Percentiles rank a stretch among this genome's conserved stretches.
Conservation (phyloP, 2,329 filamentous ascomycete genomes). For the Neoscytalidium dimidiatum region DNA sequence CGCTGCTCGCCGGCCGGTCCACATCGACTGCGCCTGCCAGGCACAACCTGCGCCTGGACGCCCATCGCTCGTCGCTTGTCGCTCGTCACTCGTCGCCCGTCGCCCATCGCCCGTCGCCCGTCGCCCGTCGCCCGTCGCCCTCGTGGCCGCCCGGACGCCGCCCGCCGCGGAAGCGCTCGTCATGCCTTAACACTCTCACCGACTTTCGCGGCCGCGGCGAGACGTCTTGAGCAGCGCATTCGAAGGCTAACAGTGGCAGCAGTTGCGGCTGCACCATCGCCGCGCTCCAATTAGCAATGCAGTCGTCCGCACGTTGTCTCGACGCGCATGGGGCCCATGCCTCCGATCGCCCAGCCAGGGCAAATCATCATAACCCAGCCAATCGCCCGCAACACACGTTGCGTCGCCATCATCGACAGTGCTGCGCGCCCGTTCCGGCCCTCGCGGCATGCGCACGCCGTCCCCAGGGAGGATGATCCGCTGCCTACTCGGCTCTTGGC, state of each 20-base stretch:
- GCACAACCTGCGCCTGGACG: too few species aligned
- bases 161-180: not conserved
- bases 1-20: too few species aligned
- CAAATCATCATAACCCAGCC: not conserved
- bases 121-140: not conserved
- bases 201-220: not conserved
- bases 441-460: not conserved
- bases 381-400: not conserved
- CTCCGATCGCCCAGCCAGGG: not conserved
- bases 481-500: not conserved
- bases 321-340: slow-evolving; percentile 2
- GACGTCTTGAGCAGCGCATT: not conserved
- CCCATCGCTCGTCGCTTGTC: too few species aligned
- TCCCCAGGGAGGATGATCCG: not conserved
- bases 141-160: not conserved
- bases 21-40: not conserved
- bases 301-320: not conserved
- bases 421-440: not conserved
- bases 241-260: not conserved
- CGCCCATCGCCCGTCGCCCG: not conserved
- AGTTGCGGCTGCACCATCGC: not conserved
- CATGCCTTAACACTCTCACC: not conserved
- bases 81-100: too few species aligned
- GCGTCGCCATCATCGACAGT: not conserved
- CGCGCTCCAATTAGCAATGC: not conserved